Conservation (phyloP, 163 green algal genomes). For the Chloromonas sp. region DNA sequence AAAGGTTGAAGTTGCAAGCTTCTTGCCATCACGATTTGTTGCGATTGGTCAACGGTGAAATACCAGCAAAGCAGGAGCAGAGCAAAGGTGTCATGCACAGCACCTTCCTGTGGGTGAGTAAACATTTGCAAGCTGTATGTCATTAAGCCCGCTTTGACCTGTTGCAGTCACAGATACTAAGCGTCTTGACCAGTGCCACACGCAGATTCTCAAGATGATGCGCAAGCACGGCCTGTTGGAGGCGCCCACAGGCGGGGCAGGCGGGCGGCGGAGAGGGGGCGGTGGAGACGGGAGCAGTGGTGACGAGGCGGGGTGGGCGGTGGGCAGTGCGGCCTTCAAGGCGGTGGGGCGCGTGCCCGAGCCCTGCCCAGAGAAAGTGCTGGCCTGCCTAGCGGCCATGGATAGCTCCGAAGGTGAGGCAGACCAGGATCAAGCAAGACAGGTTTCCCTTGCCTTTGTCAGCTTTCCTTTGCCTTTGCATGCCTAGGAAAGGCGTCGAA, state of each 20-base stretch:
- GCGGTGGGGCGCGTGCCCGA: background rate
- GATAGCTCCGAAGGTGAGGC: background rate
- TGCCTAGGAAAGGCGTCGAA: too few relatives aligned
- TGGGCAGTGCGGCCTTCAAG: too few relatives aligned
- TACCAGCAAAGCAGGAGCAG: too few relatives aligned
- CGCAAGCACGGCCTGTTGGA: constrained; percentile 26
- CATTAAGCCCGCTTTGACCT: too few relatives aligned
- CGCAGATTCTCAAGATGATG: constrained; percentile 18
- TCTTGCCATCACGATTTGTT: too few relatives aligned
- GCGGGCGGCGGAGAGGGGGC: background rate
- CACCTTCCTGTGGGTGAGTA: background rate
- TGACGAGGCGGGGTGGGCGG: background rate
- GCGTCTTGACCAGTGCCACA: background rate
- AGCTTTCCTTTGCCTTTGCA: too few relatives aligned
- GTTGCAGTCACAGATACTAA: background rate
- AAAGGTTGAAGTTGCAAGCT: too few relatives aligned
- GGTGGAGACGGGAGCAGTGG: background rate
- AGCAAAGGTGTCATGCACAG: too few relatives aligned
- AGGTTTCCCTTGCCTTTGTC: too few relatives aligned
- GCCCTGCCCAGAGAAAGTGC: background rate
- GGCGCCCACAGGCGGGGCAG: background rate
- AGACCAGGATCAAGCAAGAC: too few relatives aligned
- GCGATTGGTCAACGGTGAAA: too few relatives aligned
- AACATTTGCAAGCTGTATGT: background rate
- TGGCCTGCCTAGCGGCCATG: background rate